Conservation (phyloP, 2,329 filamentous ascomycete species). For the Fusarium pilosicola region DNA sequence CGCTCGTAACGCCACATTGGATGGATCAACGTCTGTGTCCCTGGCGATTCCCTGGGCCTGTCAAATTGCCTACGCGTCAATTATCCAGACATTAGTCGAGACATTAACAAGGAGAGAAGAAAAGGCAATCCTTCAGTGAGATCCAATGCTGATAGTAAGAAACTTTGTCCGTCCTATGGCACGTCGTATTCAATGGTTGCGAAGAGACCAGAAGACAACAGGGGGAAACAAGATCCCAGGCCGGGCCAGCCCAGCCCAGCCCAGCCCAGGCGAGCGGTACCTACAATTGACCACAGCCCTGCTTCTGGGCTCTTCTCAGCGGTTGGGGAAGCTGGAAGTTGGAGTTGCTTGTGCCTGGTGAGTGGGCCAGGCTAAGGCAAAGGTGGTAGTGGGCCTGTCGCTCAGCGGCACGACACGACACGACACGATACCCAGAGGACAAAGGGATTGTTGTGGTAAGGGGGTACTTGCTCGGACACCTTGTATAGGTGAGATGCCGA, state of each 20-base stretch:
- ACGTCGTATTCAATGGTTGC: constrained; percentile 5
- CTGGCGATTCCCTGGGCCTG: constrained; percentile 1
- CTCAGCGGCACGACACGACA: constrained; percentile 18
- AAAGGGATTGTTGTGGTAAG: constrained; percentile 15
- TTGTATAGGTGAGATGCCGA: constrained; percentile 13
- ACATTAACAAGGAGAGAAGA: background rate
- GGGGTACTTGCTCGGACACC: background rate
- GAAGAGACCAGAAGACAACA: background rate
- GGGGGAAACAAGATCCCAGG: constrained; percentile 12
- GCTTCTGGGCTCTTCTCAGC: background rate
- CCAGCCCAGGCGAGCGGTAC: constrained; percentile 20
- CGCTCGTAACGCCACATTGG: constrained; percentile 41
- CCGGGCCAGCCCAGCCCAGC: background rate
- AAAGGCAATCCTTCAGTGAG: constrained; percentile 6
- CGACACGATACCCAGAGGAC: background rate
- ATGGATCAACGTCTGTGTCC: constrained; percentile 31
- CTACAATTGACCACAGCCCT: background rate
- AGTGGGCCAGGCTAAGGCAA: constrained; percentile 8
- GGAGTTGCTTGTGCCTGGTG: constrained; percentile 20
- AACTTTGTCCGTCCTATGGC: background rate
- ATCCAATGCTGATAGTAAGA: background rate
- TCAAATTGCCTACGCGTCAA: background rate
- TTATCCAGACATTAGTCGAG: background rate
- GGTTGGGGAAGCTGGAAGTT: constrained; percentile 19
- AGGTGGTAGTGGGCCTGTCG: constrained; percentile 1